Percentiles rank a stretch among this genome's conserved stretches.
phyloP scores from a whole-genome alignment of 768 basidiomycete species.

The Megacollybia marginata region DNA sequence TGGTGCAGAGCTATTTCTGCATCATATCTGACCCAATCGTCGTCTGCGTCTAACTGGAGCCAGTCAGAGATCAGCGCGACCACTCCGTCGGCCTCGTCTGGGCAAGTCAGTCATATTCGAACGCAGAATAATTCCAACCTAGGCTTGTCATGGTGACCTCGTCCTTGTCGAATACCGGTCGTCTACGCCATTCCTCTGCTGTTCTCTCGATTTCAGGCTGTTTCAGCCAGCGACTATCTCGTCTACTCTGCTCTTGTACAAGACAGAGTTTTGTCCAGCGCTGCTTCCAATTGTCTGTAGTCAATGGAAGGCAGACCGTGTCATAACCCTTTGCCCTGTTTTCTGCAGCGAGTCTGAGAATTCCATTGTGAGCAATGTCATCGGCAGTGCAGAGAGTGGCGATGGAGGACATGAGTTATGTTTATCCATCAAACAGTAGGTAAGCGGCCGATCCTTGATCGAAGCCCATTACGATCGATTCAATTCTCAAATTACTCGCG shows the following conservation, averaged over 20 bases:
- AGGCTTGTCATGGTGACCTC: slow-evolving; percentile 88
- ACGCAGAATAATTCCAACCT: slow-evolving; percentile 43
- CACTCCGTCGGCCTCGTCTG: slow-evolving; percentile 70
- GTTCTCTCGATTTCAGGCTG: slow-evolving; percentile 42
- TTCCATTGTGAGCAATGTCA: slow-evolving; percentile 28
- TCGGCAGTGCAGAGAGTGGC: slow-evolving; percentile 29
- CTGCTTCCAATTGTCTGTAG: slow-evolving; percentile 77
- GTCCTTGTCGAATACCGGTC: slow-evolving; percentile 68
- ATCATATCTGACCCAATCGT: slow-evolving; percentile 94
- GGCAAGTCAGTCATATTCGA: not conserved
- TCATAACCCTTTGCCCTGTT: slow-evolving; percentile 67
- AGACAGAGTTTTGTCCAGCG: slow-evolving; percentile 91
- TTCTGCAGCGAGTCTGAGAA: slow-evolving; percentile 43
- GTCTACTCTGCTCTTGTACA: slow-evolving; percentile 28
- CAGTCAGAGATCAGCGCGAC: slow-evolving; percentile 85
- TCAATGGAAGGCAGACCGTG: slow-evolving; percentile 76
- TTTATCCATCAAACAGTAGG: not conserved
- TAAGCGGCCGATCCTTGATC: too few species aligned
- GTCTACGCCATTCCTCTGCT: slow-evolving; percentile 84
- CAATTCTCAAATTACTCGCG: slow-evolving; percentile 20
- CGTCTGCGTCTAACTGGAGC: slow-evolving; percentile 88
- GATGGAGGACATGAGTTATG: slow-evolving; percentile 21
- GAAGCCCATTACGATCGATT: not conserved
- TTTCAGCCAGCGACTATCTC: slow-evolving; percentile 31
- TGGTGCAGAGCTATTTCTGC: slow-evolving; percentile 92